A percentile compares a stretch with the other conserved stretches of the same genome.
These are phyloP conservation scores for Styphnolobium japonicum DNA, from an alignment of 306 rosid genomes.

Conservation along the genomic window DNA sequence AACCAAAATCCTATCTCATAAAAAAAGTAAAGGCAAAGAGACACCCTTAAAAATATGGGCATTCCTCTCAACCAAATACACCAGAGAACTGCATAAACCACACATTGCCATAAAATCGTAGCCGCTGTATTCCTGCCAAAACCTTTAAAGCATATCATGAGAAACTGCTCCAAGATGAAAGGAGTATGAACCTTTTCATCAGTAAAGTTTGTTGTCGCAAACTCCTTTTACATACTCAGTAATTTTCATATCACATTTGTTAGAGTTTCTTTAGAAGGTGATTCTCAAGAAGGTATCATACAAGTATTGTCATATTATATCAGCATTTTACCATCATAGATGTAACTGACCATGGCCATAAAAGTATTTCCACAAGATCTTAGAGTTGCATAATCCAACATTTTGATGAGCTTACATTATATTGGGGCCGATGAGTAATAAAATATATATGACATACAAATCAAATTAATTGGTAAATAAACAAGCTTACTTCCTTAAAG, in stretches of 20 bases:
- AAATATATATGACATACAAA: not conserved
- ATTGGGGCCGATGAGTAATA: too few relatives aligned
- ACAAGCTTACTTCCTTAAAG: slow-evolving; percentile 63
- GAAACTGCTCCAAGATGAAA: too few relatives aligned
- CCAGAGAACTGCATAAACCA: too few relatives aligned
- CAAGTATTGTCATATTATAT: too few relatives aligned
- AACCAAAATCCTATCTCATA: too few relatives aligned
- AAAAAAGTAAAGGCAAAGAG: too few relatives aligned
- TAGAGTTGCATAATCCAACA: not conserved
- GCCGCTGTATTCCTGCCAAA: too few relatives aligned
- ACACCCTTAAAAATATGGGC: too few relatives aligned
- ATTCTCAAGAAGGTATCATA: not conserved
- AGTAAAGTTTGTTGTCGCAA: not conserved
- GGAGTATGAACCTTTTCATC: not conserved
- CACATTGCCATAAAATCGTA: too few relatives aligned
- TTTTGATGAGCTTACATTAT: not conserved
- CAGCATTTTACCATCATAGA: too few relatives aligned
- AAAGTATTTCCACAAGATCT: not conserved
- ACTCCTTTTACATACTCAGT: not conserved
- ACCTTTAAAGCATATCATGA: too few relatives aligned
- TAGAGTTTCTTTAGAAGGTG: not conserved
- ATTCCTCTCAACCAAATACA: too few relatives aligned
- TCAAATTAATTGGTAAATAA: slow-evolving; percentile 2
- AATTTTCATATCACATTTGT: not conserved
- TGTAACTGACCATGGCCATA: not conserved